Percentiles rank a stretch among this genome's conserved stretches.
Conservation (phyloP, 179 eudicot genomes). For the Amaranthus tricolor region DNA sequence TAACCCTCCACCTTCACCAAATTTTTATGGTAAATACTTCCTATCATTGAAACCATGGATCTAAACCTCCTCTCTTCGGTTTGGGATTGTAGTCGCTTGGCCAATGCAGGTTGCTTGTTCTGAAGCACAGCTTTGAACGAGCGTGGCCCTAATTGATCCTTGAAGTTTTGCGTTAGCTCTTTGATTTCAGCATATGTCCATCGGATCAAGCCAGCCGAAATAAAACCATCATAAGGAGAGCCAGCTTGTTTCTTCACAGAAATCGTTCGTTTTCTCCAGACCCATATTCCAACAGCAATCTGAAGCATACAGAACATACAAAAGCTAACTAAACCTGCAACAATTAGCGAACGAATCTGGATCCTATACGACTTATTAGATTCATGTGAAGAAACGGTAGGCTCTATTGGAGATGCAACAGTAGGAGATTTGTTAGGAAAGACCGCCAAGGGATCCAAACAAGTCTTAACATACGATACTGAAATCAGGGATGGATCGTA, state of each 20-base stretch:
- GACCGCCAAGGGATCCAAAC: constrained; percentile 55
- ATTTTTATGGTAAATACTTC: constrained; percentile 54
- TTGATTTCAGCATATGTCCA: constrained; percentile 51
- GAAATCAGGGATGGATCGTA: constrained; percentile 42
- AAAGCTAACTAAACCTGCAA: constrained; percentile 39
- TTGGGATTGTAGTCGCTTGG: constrained; percentile 31
- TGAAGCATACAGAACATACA: constrained; percentile 40
- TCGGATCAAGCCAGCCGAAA: constrained; percentile 38
- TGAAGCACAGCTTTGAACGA: constrained; percentile 47
- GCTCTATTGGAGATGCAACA: constrained; percentile 19
- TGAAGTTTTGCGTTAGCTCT: constrained; percentile 49
- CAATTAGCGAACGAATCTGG: constrained; percentile 39
- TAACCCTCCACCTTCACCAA: constrained; percentile 55
- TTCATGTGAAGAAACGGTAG: constrained; percentile 11
- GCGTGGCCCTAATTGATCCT: constrained; percentile 46
- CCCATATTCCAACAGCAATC: constrained; percentile 40
- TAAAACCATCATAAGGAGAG: constrained; percentile 28
- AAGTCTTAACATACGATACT: constrained; percentile 51
- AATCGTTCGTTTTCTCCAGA: constrained; percentile 35
- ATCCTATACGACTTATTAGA: constrained; percentile 22
- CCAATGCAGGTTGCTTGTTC: constrained; percentile 36
- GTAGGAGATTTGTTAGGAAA: constrained; percentile 28
- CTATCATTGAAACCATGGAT: constrained; percentile 30
- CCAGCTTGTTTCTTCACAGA: constrained; percentile 27
- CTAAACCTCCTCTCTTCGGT: constrained; percentile 49